A percentile compares a stretch with the other conserved stretches of the same genome.
Evolutionary conservation across 176 grass and related monocot genomes (phyloP).

Genomic region (Rhynchospora pubera): DNA sequence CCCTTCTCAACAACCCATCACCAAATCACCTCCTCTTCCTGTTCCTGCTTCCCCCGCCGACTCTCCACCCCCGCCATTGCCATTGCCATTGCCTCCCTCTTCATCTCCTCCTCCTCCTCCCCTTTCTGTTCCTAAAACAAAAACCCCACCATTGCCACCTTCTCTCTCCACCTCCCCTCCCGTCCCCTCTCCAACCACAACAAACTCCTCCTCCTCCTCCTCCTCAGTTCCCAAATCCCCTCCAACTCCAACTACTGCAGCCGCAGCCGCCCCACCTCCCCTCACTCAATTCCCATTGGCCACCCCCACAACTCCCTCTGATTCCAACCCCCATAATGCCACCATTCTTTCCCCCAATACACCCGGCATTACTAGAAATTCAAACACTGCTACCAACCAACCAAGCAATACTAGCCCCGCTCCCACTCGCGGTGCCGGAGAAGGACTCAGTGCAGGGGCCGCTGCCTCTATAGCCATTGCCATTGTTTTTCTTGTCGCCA

Average conservation of each 20-base stretch:
- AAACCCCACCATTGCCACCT: slow-evolving; percentile 22
- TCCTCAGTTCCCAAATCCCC: no score
- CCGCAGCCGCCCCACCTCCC: not conserved
- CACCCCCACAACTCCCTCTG: not conserved
- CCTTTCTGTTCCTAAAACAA: not conserved
- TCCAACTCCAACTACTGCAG: not conserved
- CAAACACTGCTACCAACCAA: not conserved
- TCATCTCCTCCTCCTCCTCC: slow-evolving; percentile 16
- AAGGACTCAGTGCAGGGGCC: not conserved
- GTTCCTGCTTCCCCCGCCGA: slow-evolving; percentile 10
- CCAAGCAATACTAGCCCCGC: not conserved
- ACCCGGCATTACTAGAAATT: not conserved
- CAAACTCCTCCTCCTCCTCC: slow-evolving; percentile 36
- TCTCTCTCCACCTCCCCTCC: slow-evolving; percentile 23
- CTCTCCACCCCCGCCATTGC: slow-evolving; percentile 31
- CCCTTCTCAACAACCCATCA: not conserved
- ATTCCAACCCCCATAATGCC: not conserved
- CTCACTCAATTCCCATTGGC: slow-evolving; percentile 23
- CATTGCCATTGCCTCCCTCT: slow-evolving; percentile 7
- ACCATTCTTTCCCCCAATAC: not conserved
- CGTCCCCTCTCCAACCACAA: slow-evolving; percentile 25
- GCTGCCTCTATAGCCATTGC: slow-evolving; percentile 30
- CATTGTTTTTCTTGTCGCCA: slow-evolving; percentile 33
- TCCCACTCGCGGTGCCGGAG: not conserved
- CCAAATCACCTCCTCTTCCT: slow-evolving; percentile 14